These are phyloP conservation scores for Penicillium crystallinum DNA, from an alignment of 495 filamentous ascomycete genomes.

Conservation along the genomic window DNA sequence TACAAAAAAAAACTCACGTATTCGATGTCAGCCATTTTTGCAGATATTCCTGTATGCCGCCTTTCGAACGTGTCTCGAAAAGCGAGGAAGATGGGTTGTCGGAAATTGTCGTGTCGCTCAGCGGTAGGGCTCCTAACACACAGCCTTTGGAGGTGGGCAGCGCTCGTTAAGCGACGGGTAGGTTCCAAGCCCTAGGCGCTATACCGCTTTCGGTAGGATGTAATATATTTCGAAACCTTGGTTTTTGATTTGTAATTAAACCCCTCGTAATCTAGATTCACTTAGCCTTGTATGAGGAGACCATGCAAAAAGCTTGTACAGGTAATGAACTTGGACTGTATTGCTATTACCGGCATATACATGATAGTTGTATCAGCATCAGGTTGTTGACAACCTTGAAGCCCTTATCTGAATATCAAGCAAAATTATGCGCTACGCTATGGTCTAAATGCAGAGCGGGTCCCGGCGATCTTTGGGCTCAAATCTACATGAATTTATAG, in stretches of 20 bases:
- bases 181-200: constrained; percentile 41
- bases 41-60: constrained; percentile 49
- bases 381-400: neutral
- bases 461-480: neutral
- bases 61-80: constrained; percentile 50
- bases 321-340: neutral
- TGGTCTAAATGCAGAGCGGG: neutral
- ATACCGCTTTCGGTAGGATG: constrained; percentile 21
- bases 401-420: neutral
- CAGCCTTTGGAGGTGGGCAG: constrained; percentile 38
- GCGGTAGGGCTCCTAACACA: constrained; percentile 31
- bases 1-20: constrained; percentile 63
- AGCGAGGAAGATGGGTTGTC: constrained; percentile 46
- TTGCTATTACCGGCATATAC: neutral
- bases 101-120: constrained; percentile 41
- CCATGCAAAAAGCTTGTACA: neutral
- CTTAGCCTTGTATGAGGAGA: neutral
- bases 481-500: constrained; percentile 5
- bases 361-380: neutral
- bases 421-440: neutral
- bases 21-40: constrained; percentile 87
- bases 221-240: neutral
- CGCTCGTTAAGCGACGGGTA: constrained; percentile 45
- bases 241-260: neutral
- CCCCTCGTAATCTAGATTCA: neutral